These are phyloP conservation scores for Cladosporium austrohemisphaericum DNA, from an alignment of 2,329 filamentous ascomycete species.

Conservation along the genomic window DNA sequence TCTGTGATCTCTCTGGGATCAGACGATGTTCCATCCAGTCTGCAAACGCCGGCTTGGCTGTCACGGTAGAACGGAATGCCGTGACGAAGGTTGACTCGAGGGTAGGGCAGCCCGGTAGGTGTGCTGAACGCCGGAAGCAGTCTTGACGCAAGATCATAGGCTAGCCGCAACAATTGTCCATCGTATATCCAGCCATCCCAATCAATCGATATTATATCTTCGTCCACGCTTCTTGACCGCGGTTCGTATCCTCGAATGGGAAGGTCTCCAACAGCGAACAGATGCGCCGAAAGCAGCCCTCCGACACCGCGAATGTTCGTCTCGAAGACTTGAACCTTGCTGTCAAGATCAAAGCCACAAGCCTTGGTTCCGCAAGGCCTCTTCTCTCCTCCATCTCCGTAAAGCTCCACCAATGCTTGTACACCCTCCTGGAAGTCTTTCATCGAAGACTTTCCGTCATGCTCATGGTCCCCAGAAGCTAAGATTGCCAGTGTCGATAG, in stretches of 20 bases:
- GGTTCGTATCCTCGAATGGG: slow-evolving; percentile 78
- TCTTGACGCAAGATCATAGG: slow-evolving; percentile 76
- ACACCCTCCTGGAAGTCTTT: slow-evolving; percentile 74
- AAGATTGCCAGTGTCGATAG: slow-evolving; percentile 90
- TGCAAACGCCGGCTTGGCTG: slow-evolving; percentile 46
- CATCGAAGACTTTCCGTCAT: slow-evolving; percentile 52
- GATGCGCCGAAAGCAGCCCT: slow-evolving; percentile 83
- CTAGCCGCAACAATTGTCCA: slow-evolving; percentile 84
- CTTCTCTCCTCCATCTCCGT: slow-evolving; percentile 77
- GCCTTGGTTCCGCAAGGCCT: slow-evolving; percentile 68
- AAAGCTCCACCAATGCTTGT: slow-evolving; percentile 69
- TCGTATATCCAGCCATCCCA: slow-evolving; percentile 70
- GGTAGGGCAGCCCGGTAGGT: slow-evolving; percentile 86
- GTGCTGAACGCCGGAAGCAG: slow-evolving; percentile 91
- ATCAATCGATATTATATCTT: slow-evolving; percentile 39
- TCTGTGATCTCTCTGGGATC: slow-evolving; percentile 74
- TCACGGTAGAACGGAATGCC: slow-evolving; percentile 85
- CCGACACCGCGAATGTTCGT: slow-evolving; percentile 92
- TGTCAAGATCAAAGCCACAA: slow-evolving; percentile 87
- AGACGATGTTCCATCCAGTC: slow-evolving; percentile 39
- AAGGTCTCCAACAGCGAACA: slow-evolving; percentile 86
- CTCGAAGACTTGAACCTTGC: slow-evolving; percentile 98
- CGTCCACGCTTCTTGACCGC: slow-evolving; percentile 30
- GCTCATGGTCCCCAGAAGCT: slow-evolving; percentile 60
- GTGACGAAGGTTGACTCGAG: slow-evolving; percentile 83